Conservation (phyloP, 2,329 filamentous ascomycete species). For the Fusarium musae region DNA sequence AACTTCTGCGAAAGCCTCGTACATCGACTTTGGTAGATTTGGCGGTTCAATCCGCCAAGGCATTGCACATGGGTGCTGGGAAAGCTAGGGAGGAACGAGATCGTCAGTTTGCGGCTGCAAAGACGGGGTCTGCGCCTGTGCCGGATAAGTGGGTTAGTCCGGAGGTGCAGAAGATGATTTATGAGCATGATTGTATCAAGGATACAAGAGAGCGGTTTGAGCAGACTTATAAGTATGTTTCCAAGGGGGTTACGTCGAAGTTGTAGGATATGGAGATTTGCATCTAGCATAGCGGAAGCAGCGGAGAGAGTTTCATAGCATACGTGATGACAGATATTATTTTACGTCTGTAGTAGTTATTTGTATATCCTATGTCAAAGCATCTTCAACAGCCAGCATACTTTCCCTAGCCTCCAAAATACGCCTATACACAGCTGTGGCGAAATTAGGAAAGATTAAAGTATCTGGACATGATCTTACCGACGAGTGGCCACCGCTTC, state of each 20-base stretch:
- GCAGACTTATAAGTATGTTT: background rate
- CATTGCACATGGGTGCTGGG: conserved; percentile 3
- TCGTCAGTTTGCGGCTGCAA: conserved; percentile 3
- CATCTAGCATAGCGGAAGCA: background rate
- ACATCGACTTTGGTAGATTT: conserved; percentile 11
- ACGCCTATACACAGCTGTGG: background rate
- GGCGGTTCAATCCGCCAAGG: background rate
- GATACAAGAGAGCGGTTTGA: conserved; percentile 2
- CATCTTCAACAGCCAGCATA: background rate
- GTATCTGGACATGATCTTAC: background rate
- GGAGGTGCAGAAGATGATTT: conserved; percentile 29
- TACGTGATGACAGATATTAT: background rate
- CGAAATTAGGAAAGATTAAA: accelerated
- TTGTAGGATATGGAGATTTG: background rate
- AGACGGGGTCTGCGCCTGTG: background rate
- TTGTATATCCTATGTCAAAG: background rate
- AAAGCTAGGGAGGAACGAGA: conserved; percentile 11
- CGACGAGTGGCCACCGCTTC: background rate
- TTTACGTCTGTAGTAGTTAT: too few species aligned
- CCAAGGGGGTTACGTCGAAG: accelerated
- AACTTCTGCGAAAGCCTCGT: background rate
- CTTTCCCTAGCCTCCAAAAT: background rate
- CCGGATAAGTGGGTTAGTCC: conserved; percentile 31
- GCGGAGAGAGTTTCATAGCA: background rate
- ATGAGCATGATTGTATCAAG: conserved; percentile 8